Conservation (phyloP, 305 asterid species). For the Fraxinus paxiana region DNA sequence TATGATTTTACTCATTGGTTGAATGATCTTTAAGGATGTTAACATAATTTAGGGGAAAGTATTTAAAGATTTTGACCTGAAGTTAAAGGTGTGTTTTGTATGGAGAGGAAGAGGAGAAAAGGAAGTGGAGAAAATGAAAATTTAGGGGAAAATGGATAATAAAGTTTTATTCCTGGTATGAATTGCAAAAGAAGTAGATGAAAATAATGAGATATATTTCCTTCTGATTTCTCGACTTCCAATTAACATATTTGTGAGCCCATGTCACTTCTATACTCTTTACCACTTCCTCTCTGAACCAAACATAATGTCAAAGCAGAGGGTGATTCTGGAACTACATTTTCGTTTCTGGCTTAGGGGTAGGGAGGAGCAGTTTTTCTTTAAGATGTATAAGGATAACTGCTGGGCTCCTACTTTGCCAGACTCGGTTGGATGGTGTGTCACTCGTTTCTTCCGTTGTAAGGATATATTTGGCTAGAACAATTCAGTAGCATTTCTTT, state of each 20-base stretch:
- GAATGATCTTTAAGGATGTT: neutral
- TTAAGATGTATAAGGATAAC: neutral
- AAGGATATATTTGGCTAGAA: neutral
- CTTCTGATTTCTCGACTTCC: neutral
- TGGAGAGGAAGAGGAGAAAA: neutral
- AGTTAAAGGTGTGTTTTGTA: neutral
- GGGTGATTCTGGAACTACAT: neutral
- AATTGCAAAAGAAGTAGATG: neutral
- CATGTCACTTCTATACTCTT: neutral
- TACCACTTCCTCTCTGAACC: neutral
- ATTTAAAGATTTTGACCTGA: neutral
- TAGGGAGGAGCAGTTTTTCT: neutral
- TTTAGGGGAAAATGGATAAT: neutral
- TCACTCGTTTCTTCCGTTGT: neutral
- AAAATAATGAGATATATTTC: neutral
- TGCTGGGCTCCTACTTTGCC: neutral
- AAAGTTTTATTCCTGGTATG: neutral
- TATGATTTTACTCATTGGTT: neutral
- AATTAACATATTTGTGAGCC: neutral
- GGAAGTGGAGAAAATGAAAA: neutral
- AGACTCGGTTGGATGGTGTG: neutral
- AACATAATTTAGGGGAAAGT: neutral
- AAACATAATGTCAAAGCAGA: neutral
- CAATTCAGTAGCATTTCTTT: neutral
- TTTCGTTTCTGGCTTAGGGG: neutral